Percentiles rank a stretch among this genome's conserved stretches.
Evolutionary conservation across 2,329 filamentous ascomycete genomes (phyloP).

Genomic region (Colletotrichum gloeosporioides): DNA sequence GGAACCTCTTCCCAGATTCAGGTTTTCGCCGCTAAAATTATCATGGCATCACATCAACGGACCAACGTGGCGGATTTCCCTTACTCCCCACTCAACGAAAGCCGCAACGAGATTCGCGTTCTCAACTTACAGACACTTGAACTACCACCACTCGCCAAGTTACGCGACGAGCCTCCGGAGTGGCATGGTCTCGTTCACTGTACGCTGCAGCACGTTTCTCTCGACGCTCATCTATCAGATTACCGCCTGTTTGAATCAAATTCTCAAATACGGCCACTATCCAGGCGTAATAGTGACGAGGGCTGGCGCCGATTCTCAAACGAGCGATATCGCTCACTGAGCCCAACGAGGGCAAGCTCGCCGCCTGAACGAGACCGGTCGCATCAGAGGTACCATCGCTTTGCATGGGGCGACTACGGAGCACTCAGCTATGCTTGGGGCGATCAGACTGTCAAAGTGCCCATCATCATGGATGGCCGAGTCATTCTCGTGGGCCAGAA

Average conservation of each 20-base stretch:
- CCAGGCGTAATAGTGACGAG: conserved; percentile 3
- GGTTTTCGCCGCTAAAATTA: not conserved
- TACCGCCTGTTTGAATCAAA: not conserved
- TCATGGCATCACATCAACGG: not conserved
- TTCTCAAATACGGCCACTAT: not conserved
- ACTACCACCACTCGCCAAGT: not conserved
- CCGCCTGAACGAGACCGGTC: not conserved
- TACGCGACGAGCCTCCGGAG: conserved; percentile 2
- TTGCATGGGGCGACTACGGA: conserved; percentile 10
- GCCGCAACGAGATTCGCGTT: conserved; percentile 4
- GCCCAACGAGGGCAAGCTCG: not conserved
- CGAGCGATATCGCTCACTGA: not conserved
- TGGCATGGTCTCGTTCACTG: conserved; percentile 13
- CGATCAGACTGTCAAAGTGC: not conserved
- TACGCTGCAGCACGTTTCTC: conserved; percentile 1
- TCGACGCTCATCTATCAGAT: not conserved
- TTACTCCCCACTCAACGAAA: not conserved
- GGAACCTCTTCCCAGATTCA: not conserved
- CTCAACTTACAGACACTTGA: conserved; percentile 4
- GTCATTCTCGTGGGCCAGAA: conserved; percentile 3
- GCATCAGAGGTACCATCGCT: conserved; percentile 7
- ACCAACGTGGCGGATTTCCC: not conserved
- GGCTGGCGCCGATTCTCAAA: conserved; percentile 6
- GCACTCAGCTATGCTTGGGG: conserved; percentile 12
- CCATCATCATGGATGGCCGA: not conserved